A percentile compares a stretch with the other conserved stretches of the same genome.
Evolutionary conservation across 148 eudicot genomes (phyloP).

Genomic region (Pharnaceum exiguum): DNA sequence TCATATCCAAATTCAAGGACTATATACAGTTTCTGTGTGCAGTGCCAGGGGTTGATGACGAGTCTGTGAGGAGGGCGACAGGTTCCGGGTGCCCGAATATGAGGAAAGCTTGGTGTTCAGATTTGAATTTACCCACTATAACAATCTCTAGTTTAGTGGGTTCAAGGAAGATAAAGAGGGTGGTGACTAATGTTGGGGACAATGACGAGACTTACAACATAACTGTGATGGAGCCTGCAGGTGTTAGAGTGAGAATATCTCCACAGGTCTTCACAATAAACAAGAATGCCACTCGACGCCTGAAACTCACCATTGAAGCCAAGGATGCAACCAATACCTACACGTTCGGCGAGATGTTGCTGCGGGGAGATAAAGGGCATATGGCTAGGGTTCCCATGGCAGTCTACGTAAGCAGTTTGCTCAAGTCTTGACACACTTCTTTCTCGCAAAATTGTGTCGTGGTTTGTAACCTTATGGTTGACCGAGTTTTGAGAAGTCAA

Average conservation of each 20-base stretch:
- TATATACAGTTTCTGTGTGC: constrained; percentile 54
- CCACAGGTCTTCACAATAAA: constrained; percentile 35
- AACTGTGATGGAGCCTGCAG: constrained; percentile 37
- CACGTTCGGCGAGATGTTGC: constrained; percentile 47
- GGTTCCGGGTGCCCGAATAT: constrained; percentile 41
- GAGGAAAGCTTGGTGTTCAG: constrained; percentile 48
- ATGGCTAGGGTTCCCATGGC: constrained; percentile 53
- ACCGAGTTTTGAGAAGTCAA: too few relatives aligned
- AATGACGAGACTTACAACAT: constrained; percentile 41
- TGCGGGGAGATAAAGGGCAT: constrained; percentile 48
- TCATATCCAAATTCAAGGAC: constrained; percentile 36
- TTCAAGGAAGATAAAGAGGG: constrained; percentile 42
- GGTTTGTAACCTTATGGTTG: too few relatives aligned
- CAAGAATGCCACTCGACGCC: constrained; percentile 28
- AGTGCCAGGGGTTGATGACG: constrained; percentile 59
- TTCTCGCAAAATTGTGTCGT: too few relatives aligned
- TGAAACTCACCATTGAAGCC: constrained; percentile 39
- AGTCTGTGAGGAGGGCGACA: constrained; percentile 45
- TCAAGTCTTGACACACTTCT: constrained; percentile 39
- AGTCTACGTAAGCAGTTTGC: constrained; percentile 50
- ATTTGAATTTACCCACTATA: constrained; percentile 48
- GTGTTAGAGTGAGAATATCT: constrained; percentile 38
- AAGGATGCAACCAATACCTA: constrained; percentile 40
- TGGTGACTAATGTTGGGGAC: constrained; percentile 49
- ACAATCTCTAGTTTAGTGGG: constrained; percentile 58